Base-by-base conservation (phyloP, 1,284 basidiomycete species). In the Abortiporus biennis region DNA sequence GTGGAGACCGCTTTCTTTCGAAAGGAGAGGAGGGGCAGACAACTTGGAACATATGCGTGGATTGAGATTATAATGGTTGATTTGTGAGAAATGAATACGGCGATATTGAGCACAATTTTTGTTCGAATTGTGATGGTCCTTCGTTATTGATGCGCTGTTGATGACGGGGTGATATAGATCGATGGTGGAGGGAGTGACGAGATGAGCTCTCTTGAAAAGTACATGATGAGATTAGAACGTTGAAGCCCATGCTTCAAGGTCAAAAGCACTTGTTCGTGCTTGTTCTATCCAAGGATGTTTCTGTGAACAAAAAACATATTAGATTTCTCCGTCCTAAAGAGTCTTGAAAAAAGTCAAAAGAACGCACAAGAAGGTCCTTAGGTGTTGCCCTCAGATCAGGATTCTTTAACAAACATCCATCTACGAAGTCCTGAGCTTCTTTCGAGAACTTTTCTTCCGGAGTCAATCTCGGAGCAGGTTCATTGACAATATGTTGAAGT, bases 401-500 rank as follows among this genome's bases (percentile, higher is more conserved):
- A 53, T 92, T 85, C 65, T 96, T 96, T 56, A 81, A 56, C 59
- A 96, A 63, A 65, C 91, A 95, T 22, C 76, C 78, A 56, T 92
- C 85, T 31, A 93, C 79, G 47, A 94, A 93, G 36, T 74, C 72
- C 43, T 85, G 81, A 2, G 89, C 87, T 54, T 80, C 72, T 40
- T 61, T 63, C 4, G 79, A 80, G 67, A 85, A 92, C 50, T 81
- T 72, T 22, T 80, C 79, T 39, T 80, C 76, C 0, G 79, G 74
- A 12, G 78, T 78, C 43, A 97, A 64, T 53, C 78, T 69, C 22
- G 93, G 93, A 22, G 93, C 91, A 15, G 93, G 91, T 63, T 97
- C 93, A 55, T 95, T 93, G 46, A 99, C 96, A 55, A 99, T 98
- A 57, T 97, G 92, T 57, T 99, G 95, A 56, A 99, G 72, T 27